Evolutionary conservation across 1,284 basidiomycete genomes (phyloP), one percentile per base, ranked within the genome.

Genomic region (Porodaedalea pini): DNA sequence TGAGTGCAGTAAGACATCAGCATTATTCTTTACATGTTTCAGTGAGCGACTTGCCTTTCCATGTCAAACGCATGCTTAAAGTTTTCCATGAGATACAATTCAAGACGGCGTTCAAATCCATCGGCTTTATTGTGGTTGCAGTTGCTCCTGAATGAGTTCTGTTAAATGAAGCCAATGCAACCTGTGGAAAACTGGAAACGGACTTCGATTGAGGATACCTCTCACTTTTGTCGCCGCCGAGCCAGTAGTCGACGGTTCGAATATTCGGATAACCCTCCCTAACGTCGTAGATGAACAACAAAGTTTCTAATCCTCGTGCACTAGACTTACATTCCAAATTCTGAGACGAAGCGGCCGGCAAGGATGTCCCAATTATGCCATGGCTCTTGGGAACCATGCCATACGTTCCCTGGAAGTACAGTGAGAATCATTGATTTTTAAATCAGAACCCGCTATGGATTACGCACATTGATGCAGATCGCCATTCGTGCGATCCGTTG

Each of bases 311-410:
- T n/a, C n/a, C n/a, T n/a, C n/a, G n/a, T n/a, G n/a, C n/a, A n/a
- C n/a, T n/a, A n/a, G n/a, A 70, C 86, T 62, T 66, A 88, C 91
- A 91, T 92, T 63, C 89, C 89, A 64, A 92, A 91, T 67, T 92
- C 89, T n/a, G 90, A 92, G 25, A 94, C 89, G 70, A 94, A 94
- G 39, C 92, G 82, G 44, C 91, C 91, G 0, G 88, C 78, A 13
- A 95, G 80, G 51, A 82, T 83, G 66, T 93, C 90, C 89, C 92
- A 95, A 63, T 93, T 88, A 61, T 90, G 83, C 90, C 92, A 96
- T 0, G 90, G 85, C 66, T 94, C 88, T 69, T 94, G 91, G 1
- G 82, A 72, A 39, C 88, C 88, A 68, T 95, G 92, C 93, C 93
- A 95, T 3, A 95, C 92, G 67, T 94, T 92, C 89, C 87, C 84